A percentile compares a stretch with the other conserved stretches of the same genome.
phyloP scores from a whole-genome alignment of 1,139 yeast species.

The Candida neerlandica region DNA sequence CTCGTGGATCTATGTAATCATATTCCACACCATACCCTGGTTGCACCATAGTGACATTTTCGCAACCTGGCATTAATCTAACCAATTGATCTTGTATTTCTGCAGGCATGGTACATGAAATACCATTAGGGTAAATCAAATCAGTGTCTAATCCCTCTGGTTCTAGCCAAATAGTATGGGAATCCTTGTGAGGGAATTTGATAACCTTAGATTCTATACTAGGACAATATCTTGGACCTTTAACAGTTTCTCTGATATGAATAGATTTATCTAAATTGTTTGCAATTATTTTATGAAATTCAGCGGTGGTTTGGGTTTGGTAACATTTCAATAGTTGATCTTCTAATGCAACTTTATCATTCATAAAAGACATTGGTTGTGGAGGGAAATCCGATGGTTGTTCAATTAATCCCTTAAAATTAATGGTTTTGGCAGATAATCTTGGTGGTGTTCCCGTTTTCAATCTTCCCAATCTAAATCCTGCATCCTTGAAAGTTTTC shows the following conservation, averaged over 20 bases:
- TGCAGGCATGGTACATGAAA: constrained; percentile 94
- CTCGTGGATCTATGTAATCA: constrained; percentile 94
- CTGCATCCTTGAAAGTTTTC: constrained; percentile 70
- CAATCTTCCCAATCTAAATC: constrained; percentile 83
- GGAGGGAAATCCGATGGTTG: constrained; percentile 83
- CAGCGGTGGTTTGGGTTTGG: constrained; percentile 76
- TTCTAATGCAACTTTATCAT: constrained; percentile 61
- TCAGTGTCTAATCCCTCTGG: constrained; percentile 92
- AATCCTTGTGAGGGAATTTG: constrained; percentile 72
- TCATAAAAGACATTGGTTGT: constrained; percentile 89
- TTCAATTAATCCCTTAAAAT: constrained; percentile 57
- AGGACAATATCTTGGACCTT: constrained; percentile 98
- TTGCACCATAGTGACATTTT: constrained; percentile 80
- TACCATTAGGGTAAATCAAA: constrained; percentile 92
- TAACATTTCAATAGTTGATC: constrained; percentile 69
- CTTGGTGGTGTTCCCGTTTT: constrained; percentile 99
- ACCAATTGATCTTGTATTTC: constrained; percentile 82
- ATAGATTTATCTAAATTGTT: constrained; percentile 78
- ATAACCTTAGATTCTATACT: constrained; percentile 89
- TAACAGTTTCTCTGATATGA: constrained; percentile 91
- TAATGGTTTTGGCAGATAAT: constrained; percentile 68
- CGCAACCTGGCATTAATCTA: constrained; percentile 82
- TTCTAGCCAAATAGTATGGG: constrained; percentile 91
- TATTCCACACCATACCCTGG: constrained; percentile 99
- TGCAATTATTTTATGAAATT: constrained; percentile 69